Evolutionary conservation across 441 rosid genomes (phyloP), one percentile per base, ranked within the genome.

Genomic region (Mallotus repandus): DNA sequence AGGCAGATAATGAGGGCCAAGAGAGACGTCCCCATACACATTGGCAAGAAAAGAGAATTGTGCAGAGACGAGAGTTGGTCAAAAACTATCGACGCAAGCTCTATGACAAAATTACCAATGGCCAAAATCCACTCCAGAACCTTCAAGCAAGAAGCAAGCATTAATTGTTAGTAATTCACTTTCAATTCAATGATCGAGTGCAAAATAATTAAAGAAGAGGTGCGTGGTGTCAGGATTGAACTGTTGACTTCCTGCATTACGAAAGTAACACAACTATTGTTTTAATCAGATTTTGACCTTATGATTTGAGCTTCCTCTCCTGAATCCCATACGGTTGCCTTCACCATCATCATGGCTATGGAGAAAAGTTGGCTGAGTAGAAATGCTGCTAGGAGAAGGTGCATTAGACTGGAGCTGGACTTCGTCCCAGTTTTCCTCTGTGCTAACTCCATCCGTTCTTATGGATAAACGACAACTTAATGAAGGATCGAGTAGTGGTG

Each of bases 91-190:
- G 60, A 52, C 5, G 25, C 18, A 16, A 50, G 12, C 57, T 49
- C 57, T 43, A 15, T n/a, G 25, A 7, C 25, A n/a, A 66, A 25
- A 21, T 66, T 66, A n/a, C 13, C 56, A 25, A 66, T 48, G 7
- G 43, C 56, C 14, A 66, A 49, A 10, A 8, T 66, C 56, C 56
- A 66, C 58, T 66, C 70, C 57, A 66, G 4, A 32, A 66, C 70
- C 57, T 66, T 48, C 9, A 15, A 66, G 22, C 41, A 63, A 63
- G 13, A 45, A 56, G 29, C 11, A 55, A 9, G 9, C 29, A n/a
- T 55, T 55, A 58, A 12, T 22, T 55, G n/a, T n/a, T n/a, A n/a
- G 11, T 55, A 55, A 10, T 19, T 55, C 38, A 35, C 38, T 35
- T 35, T 35, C 38, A 35, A 2, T 35, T 35, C 38, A 35, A 35